Evolutionary conservation across 2,329 filamentous ascomycete species (phyloP), one percentile per base, ranked within the genome.

Genomic region (Rutstroemia sydowiana): DNA sequence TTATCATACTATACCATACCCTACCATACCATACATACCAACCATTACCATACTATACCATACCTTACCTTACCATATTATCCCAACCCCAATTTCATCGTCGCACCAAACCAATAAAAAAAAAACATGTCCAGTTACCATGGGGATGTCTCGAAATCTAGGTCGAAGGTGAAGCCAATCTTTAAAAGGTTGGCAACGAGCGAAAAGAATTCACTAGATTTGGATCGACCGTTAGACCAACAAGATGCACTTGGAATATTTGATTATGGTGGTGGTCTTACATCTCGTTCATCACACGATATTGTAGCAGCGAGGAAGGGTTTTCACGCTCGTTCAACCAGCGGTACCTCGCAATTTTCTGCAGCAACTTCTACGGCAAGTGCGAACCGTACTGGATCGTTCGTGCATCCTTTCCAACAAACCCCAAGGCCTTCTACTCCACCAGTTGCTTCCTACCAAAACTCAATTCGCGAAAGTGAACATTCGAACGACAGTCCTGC

Each of bases 351-450:
- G 21, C 77, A 81, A 61, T 68, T 71, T 57, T 82, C 79, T 9
- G 71, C 78, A 48, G 73, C 76, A 7, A 80, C n/a, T n/a, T n/a
- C 78, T 23, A 74, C 73, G 45, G 75, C 71, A 55, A 82, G 78
- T 59, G 73, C 67, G 39, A 67, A 64, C 49, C 59, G 65, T 20
- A 53, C 63, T 26, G 66, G 61, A 45, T 64, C 72, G 30, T 84
- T 84, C 61, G 73, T 83, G 18, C 81, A 84, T 62, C 81, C 81
- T 23, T 84, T 82, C 58, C 79, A 83, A 63, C 81, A 84, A 67
- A 82, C 73, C 8, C 81, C 81, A 30, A 74, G 78, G 37, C 78
- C 78, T 1, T 76, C 78, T 42, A 82, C 79, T 54, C 78, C 80
- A 46, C 78, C 79, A 8, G 61, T 81, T 55, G 46, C 53, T 14